Percentiles rank a stretch among this genome's conserved stretches.
These are phyloP conservation scores for Hygrocybe punicea DNA, from an alignment of 768 basidiomycete genomes.

Conservation along the genomic window DNA sequence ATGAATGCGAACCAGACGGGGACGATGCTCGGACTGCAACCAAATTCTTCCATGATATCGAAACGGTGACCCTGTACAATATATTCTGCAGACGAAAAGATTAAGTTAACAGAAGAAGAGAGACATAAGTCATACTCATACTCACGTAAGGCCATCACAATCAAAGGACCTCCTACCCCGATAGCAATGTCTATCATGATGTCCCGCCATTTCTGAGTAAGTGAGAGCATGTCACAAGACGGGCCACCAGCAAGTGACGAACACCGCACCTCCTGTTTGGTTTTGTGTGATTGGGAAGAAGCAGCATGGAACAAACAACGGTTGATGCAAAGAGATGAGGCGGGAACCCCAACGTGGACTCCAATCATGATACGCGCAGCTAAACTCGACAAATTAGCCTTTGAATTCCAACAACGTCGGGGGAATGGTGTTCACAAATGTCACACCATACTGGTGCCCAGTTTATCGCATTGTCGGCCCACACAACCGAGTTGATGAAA, in stretches of 20 bases:
- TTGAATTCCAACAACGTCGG: slow-evolving; percentile 19
- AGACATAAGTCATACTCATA: too few relatives aligned
- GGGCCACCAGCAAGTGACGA: too few relatives aligned
- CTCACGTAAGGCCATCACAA: too few relatives aligned
- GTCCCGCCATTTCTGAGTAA: too few relatives aligned
- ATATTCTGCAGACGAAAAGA: slow-evolving; percentile 25
- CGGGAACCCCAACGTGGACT: slow-evolving; percentile 42
- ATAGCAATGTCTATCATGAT: too few relatives aligned
- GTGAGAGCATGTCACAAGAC: too few relatives aligned
- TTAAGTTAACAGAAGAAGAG: neutral
- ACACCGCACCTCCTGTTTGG: too few relatives aligned
- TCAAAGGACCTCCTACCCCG: too few relatives aligned
- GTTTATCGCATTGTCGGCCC: slow-evolving; percentile 58
- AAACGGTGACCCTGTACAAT: slow-evolving; percentile 44
- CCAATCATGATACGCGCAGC: slow-evolving; percentile 51
- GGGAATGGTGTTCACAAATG: slow-evolving; percentile 37
- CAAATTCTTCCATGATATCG: slow-evolving; percentile 45
- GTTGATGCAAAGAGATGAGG: slow-evolving; percentile 49
- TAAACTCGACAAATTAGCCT: neutral
- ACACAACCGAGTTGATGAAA: slow-evolving; percentile 67
- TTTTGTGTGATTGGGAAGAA: slow-evolving; percentile 17
- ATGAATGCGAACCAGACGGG: slow-evolving; percentile 37
- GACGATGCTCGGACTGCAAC: slow-evolving; percentile 41
- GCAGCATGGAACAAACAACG: slow-evolving; percentile 49
- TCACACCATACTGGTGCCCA: slow-evolving; percentile 65